Evolutionary conservation across 2,329 filamentous ascomycete genomes (phyloP), one percentile per base, ranked within the genome.

Genomic region (Amylocarpus encephaloides): DNA sequence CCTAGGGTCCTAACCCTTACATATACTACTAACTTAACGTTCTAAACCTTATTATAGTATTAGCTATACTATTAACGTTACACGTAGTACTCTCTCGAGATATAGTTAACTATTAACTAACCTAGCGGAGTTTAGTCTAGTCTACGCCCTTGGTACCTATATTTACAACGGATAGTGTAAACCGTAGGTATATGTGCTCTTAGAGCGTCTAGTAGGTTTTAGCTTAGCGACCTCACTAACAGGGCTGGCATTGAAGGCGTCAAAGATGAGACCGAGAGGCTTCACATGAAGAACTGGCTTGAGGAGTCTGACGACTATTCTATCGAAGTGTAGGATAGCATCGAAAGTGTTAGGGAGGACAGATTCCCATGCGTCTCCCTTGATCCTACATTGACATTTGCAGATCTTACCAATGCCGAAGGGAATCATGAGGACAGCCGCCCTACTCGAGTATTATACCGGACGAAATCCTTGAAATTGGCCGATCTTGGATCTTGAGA

Each of bases 221-320:
- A n/a, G n/a, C n/a, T n/a, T n/a, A n/a, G n/a, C n/a, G n/a, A n/a
- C n/a, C n/a, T n/a, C n/a, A n/a, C n/a, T n/a, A n/a, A n/a, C 38
- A 48, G 53, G 6, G 19, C 44, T 5, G 42, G 52, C 26, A 48
- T 59, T 9, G 51, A 58, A 18, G 29, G 46, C 1, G 55, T 58
- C 19, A 39, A 43, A 9, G 39, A 56, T 29, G 35, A 43, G 12
- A 47, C 48, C 5, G 51, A 57, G 36, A 57, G 57, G 39, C 13
- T 36, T 7, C 36, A 49, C 1, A 57, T 57, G 57, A 59, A 55
- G 42, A 32, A 16, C 11, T 59, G 57, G 54, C 39, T 59, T 7
- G 54, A 54, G 29, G 57, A 57, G 15, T 59, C 57, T 5, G 57
- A 59, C 18, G 57, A 59, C 34, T 59, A 52, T 32, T 49, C 52